Evolutionary conservation across 805 yeast species (phyloP).

Genomic region (Starmerella apicola): DNA sequence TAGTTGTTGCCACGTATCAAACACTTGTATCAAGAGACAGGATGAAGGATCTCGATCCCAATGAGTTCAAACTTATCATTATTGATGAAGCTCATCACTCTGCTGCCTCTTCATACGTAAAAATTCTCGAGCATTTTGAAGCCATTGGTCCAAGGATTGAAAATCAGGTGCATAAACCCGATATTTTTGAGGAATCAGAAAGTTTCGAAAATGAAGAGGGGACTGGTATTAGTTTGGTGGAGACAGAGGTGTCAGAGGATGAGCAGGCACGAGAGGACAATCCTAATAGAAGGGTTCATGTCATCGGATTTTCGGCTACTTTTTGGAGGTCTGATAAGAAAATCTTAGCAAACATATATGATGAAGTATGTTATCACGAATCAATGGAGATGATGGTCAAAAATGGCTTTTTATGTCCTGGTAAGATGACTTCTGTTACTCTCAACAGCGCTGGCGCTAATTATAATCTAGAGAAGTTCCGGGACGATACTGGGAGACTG

Average conservation of each 20-base stretch:
- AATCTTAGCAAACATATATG: slow-evolving; percentile 47
- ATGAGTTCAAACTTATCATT: slow-evolving; percentile 56
- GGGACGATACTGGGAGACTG: neutral
- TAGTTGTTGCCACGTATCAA: slow-evolving; percentile 67
- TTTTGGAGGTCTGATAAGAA: slow-evolving; percentile 62
- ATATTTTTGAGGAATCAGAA: neutral
- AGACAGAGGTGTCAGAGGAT: neutral
- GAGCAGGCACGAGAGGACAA: slow-evolving; percentile 5
- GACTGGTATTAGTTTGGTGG: too few relatives aligned
- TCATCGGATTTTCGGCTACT: slow-evolving; percentile 85
- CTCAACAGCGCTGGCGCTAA: neutral
- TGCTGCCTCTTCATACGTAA: slow-evolving; percentile 53
- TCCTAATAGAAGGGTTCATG: slow-evolving; percentile 35
- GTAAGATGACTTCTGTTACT: slow-evolving; percentile 45
- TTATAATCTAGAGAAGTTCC: neutral
- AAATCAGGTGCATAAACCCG: neutral
- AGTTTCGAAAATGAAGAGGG: neutral
- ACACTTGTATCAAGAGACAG: slow-evolving; percentile 41
- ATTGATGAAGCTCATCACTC: slow-evolving; percentile 93
- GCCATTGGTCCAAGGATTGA: slow-evolving; percentile 8
- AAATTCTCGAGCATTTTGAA: slow-evolving; percentile 46
- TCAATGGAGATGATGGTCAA: slow-evolving; percentile 52
- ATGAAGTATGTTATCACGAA: slow-evolving; percentile 61
- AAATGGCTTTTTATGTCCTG: slow-evolving; percentile 58
- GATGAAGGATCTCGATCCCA: slow-evolving; percentile 42